Evolutionary conservation across 116 monocot species (phyloP), one percentile per base, ranked within the genome.

Genomic region (Phalaenopsis hybrid): DNA sequence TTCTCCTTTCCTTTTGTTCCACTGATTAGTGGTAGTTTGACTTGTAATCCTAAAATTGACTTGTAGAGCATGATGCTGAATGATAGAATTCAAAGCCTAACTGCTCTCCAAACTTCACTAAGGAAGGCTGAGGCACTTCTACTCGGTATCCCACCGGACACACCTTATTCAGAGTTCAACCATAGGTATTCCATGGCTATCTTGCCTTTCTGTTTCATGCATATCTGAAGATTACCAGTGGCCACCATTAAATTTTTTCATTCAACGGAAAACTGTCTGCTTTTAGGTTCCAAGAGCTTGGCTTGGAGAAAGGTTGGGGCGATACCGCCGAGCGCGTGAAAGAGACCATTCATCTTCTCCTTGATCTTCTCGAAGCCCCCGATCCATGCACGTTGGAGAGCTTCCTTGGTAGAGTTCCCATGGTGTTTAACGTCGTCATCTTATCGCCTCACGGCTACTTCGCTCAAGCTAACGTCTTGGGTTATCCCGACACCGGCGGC

Each of bases 381-480:
- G 95, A 95, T 85, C 93, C 93, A 1, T 83, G 81, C 78, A 90
- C 88, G 23, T 81, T 95, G 63, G 93, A 95, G 84, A 93, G 82
- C 46, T 93, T 95, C 82, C 87, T 95, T 52, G 61, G 89, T 0
- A 93, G 75, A 3, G 86, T 95, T 75, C 95, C 95, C 2, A 89
- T 90, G 92, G 81, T 95, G 85, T 95, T 95, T 75, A 90, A 95
- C 73, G 92, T 95, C 31, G 95, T 92, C 61, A 95, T 95, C 76
- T 86, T 95, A 50, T 91, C 95, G 59, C 95, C 95, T 0, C 95
- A 95, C 17, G 95, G 95, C 11, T 95, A 95, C 85, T 95, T 95
- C 61, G 95, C 91, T 3, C 95, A 95, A 84, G 88, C 88, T 23
- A 93, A 95, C 79, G 95, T 95, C 74, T 85, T 95, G 63, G 93